A percentile compares a stretch with the other conserved stretches of the same genome.
These are phyloP conservation scores for Microdochium paspali DNA, from an alignment of 2,329 filamentous ascomycete genomes.

Conservation along the genomic window DNA sequence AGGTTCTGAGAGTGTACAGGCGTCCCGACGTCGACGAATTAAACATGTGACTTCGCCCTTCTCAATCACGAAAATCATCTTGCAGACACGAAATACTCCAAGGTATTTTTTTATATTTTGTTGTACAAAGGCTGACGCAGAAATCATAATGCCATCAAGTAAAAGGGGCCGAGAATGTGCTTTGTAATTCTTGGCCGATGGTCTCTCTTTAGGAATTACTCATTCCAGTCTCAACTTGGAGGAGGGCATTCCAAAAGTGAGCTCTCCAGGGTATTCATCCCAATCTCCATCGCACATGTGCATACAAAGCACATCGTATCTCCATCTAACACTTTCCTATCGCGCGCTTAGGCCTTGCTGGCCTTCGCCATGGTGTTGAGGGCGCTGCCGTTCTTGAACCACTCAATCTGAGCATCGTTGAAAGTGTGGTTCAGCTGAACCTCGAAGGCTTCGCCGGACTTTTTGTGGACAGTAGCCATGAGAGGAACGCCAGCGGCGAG, in stretches of 20 bases:
- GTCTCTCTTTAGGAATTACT: background rate
- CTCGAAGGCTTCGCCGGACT: constrained; percentile 70
- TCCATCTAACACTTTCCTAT: background rate
- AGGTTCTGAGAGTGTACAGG: no score
- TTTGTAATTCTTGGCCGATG: background rate
- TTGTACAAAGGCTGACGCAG: background rate
- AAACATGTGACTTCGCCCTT: no score
- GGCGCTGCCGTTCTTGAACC: constrained; percentile 97
- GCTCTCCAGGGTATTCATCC: background rate
- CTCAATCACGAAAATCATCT: background rate
- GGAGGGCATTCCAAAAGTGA: background rate
- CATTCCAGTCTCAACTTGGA: background rate
- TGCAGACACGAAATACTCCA: no score
- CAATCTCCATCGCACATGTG: background rate
- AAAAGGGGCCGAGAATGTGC: background rate
- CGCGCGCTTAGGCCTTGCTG: background rate
- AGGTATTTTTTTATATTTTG: background rate
- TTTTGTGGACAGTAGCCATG: constrained; percentile 85
- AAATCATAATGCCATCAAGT: background rate
- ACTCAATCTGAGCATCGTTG: constrained; percentile 96
- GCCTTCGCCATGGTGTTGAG: constrained; percentile 96
- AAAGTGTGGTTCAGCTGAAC: constrained; percentile 87
- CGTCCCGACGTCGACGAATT: no score
- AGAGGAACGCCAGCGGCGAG: constrained; percentile 88
- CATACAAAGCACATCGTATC: background rate